Evolutionary conservation across 306 rosid species (phyloP).

Genomic region (Pyrus pyrifolia): DNA sequence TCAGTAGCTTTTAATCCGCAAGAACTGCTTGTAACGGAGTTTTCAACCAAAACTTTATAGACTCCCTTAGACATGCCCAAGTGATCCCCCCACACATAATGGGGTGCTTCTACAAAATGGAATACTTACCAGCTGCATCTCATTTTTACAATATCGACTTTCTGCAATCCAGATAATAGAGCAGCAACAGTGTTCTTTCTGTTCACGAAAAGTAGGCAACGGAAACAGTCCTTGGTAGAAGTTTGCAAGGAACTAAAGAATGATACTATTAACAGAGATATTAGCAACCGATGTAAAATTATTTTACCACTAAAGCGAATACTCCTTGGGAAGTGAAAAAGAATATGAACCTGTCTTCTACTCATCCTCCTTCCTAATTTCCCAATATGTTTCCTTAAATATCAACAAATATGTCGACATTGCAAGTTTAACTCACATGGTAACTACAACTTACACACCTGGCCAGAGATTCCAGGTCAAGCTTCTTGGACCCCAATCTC

Average conservation of each 20-base stretch:
- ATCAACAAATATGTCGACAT: neutral
- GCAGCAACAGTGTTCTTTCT: neutral
- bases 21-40: neutral
- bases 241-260: neutral
- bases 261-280: neutral
- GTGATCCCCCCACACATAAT: neutral
- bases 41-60: neutral
- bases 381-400: neutral
- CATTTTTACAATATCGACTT: neutral
- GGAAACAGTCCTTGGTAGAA: neutral
- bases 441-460: conserved; percentile 14
- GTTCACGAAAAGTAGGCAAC: neutral
- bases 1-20: neutral
- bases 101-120: neutral
- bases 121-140: neutral
- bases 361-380: neutral
- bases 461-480: conserved; percentile 9
- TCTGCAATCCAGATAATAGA: neutral
- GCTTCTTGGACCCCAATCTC: conserved; percentile 10
- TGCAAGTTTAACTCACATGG: neutral
- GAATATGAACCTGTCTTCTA: neutral
- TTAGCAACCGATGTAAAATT: neutral
- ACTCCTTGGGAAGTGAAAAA: neutral
- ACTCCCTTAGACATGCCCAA: neutral
- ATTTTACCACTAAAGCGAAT: neutral